Conservation (phyloP, 371 early-diverging fungal genomes). For the Mortierella sp. region DNA sequence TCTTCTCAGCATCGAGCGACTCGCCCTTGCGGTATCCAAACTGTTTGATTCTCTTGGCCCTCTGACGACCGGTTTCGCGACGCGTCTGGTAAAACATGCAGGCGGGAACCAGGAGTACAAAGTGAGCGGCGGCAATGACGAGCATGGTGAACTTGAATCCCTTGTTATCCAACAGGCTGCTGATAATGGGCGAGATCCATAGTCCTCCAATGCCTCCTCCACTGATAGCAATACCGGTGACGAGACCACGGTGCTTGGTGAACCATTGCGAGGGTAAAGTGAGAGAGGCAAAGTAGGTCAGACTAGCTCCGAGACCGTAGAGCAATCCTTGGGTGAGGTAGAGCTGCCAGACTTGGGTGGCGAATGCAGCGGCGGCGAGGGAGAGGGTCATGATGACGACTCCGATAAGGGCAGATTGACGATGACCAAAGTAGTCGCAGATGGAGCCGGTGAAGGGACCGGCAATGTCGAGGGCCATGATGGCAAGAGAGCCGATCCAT, state of each 20-base stretch:
- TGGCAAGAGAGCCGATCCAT: constrained; percentile 64
- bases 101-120: constrained; percentile 62
- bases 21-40: constrained; percentile 53
- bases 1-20: constrained; percentile 43
- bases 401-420: constrained; percentile 58
- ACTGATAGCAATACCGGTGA: constrained; percentile 80
- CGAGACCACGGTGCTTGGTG: constrained; percentile 74
- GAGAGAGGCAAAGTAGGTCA: constrained; percentile 73
- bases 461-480: constrained; percentile 61
- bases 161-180: constrained; percentile 65
- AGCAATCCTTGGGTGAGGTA: constrained; percentile 67
- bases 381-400: constrained; percentile 63
- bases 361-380: constrained; percentile 62
- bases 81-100: constrained; percentile 53
- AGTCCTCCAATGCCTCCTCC: constrained; percentile 88
- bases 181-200: constrained; percentile 76
- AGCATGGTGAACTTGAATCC: constrained; percentile 78
- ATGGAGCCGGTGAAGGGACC: constrained; percentile 62
- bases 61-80: constrained; percentile 36
- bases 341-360: constrained; percentile 64
- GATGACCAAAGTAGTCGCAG: constrained; percentile 59
- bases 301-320: constrained; percentile 65
- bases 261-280: constrained; percentile 85
- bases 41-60: constrained; percentile 33
- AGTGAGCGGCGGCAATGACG: constrained; percentile 67